phyloP scores from a whole-genome alignment of 2,329 filamentous ascomycete genomes.

The Pyricularia sp. region DNA sequence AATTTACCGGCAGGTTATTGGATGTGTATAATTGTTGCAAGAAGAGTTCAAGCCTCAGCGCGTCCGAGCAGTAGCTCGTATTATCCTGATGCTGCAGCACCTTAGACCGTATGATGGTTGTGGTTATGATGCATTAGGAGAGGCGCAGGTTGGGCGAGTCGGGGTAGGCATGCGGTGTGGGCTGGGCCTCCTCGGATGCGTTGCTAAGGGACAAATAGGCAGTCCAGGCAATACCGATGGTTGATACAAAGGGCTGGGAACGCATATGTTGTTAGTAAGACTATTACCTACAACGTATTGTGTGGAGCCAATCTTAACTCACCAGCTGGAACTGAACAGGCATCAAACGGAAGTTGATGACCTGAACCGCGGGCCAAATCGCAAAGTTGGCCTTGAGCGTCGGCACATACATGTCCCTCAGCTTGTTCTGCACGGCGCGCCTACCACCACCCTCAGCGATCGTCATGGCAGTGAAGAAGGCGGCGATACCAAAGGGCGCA shows the following conservation, averaged over 20 bases:
- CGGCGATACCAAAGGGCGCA: conserved; percentile 74
- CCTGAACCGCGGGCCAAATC: conserved; percentile 91
- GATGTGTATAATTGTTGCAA: not conserved
- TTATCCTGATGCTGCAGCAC: not conserved
- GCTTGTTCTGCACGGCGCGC: conserved; percentile 70
- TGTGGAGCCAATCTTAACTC: conserved; percentile 29
- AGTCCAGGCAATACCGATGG: conserved; percentile 93
- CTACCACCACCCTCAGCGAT: conserved; percentile 84
- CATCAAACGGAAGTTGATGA: conserved; percentile 93
- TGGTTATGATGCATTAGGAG: not conserved
- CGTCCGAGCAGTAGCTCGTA: not conserved
- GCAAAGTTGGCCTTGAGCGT: conserved; percentile 93
- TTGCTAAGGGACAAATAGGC: conserved; percentile 92
- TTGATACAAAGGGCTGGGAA: conserved; percentile 85
- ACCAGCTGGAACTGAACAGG: conserved; percentile 95
- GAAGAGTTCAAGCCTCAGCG: not conserved
- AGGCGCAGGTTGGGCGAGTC: conserved; percentile 23
- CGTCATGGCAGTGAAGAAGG: conserved; percentile 96
- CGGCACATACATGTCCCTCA: conserved; percentile 87
- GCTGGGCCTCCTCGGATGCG: conserved; percentile 60
- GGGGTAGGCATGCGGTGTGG: conserved; percentile 16
- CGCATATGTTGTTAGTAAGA: not conserved
- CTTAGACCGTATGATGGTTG: not conserved
- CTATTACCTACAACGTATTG: conserved; percentile 3
- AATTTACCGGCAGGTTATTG: not conserved